Percentiles rank a stretch among this genome's conserved stretches.
Evolutionary conservation across 441 rosid species (phyloP).

Genomic region (Metrosideros polymorpha): DNA sequence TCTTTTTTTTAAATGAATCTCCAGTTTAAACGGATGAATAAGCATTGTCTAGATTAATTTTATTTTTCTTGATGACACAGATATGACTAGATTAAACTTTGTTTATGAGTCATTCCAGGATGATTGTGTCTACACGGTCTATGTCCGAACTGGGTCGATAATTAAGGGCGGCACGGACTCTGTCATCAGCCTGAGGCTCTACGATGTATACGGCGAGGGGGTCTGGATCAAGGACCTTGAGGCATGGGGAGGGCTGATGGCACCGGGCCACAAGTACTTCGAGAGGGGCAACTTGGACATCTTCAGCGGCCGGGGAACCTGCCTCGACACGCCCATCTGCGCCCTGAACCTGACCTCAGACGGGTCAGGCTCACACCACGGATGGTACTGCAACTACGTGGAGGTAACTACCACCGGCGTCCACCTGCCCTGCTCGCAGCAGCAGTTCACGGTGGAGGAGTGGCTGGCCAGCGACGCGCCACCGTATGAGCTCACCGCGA

Average conservation of each 20-base stretch:
- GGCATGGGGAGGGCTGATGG: slow-evolving; percentile 82
- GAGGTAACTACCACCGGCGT: slow-evolving; percentile 54
- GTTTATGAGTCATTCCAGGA: slow-evolving; percentile 13
- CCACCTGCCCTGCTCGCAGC: slow-evolving; percentile 35
- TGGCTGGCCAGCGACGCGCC: slow-evolving; percentile 60
- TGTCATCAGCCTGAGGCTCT: slow-evolving; percentile 32
- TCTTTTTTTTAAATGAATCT: not conserved
- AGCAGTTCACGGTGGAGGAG: slow-evolving; percentile 59
- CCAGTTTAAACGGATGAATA: not conserved
- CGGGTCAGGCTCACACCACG: slow-evolving; percentile 59
- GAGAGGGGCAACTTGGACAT: slow-evolving; percentile 82
- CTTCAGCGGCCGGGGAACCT: slow-evolving; percentile 61
- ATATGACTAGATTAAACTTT: not conserved
- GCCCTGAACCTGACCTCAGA: slow-evolving; percentile 62
- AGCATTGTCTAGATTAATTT: not conserved
- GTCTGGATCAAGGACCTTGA: slow-evolving; percentile 32
- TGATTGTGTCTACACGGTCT: slow-evolving; percentile 58
- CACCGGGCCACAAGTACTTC: slow-evolving; percentile 47
- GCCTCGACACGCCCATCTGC: slow-evolving; percentile 40
- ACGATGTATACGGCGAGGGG: slow-evolving; percentile 29
- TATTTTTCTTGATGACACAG: not conserved
- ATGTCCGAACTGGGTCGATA: slow-evolving; percentile 67
- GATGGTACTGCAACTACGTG: slow-evolving; percentile 75
- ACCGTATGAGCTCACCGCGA: slow-evolving; percentile 50
- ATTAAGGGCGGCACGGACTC: slow-evolving; percentile 77